phyloP scores from a whole-genome alignment of 2,329 filamentous ascomycete genomes.

The Fonsecaea pedrosoi region DNA sequence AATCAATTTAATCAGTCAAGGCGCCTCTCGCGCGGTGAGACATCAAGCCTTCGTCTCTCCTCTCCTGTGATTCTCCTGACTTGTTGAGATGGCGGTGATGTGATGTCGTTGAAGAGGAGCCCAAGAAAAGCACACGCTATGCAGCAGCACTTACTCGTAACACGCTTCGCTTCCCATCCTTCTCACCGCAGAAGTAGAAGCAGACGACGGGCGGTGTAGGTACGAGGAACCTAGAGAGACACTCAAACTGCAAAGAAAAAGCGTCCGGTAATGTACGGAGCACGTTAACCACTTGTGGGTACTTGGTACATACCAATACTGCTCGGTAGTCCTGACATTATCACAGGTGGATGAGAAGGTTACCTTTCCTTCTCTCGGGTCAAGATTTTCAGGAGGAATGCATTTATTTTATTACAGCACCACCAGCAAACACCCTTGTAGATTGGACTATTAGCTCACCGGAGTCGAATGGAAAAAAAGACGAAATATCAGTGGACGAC shows the following conservation, averaged over 20 bases:
- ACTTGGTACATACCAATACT: neutral
- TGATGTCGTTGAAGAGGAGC: neutral
- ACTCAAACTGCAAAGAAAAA: neutral
- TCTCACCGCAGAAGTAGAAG: neutral
- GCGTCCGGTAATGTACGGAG: neutral
- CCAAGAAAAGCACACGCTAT: neutral
- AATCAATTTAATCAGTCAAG: neutral
- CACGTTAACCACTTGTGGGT: neutral
- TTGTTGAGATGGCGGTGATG: neutral
- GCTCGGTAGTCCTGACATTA: neutral
- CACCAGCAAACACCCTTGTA: neutral
- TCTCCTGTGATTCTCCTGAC: neutral
- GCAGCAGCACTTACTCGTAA: neutral
- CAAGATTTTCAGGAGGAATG: constrained; percentile 13
- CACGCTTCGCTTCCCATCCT: neutral
- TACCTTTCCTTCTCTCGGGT: neutral
- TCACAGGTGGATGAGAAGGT: neutral
- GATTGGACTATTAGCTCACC: constrained; percentile 1
- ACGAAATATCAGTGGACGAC: constrained; percentile 9
- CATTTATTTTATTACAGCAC: constrained; percentile 3
- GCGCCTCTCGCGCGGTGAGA: neutral
- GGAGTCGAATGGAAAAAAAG: constrained; percentile 3
- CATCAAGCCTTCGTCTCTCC: neutral
- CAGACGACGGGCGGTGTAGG: neutral
- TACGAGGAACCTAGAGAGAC: neutral